Base-by-base conservation (phyloP, 768 basidiomycete genomes). In the Ramaria sp. region DNA sequence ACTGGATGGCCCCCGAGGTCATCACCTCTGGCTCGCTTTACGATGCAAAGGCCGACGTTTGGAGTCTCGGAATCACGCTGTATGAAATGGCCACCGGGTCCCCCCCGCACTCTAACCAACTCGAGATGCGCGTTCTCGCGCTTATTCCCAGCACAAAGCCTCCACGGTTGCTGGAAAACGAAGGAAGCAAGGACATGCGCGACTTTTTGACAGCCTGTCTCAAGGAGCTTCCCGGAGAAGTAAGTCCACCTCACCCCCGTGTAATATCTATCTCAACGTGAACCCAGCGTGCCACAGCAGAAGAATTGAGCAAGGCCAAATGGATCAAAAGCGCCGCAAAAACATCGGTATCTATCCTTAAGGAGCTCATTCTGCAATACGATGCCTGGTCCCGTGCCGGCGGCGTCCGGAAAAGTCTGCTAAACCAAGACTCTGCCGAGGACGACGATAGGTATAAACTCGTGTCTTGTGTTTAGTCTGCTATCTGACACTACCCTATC, bases 1-100 rank as follows among this genome's bases (percentile, higher is more conserved):
- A 96, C 65, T 98, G 95, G 95, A 99, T 99, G 96, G 96, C 96
- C 0, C 96, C 96, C 0, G 96, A 99, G 68, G 92, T 98, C 3
- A 89, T 95, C 15, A 88, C 91, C 59, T 76, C 78, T 9, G 83
- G 88, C 10, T 81, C 90, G n/a, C 76, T 83, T 41, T 98, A 99
- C 67, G 95, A 99, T 64, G 87, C 88, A 50, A 98, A 96, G 66
- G 96, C 95, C 2, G 96, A 99, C 63, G 91, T 99, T 41, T 98
- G 96, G 96, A 93, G 90, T 63, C 70, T 99, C 55, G 96, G 96
- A 5, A 94, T 99, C 64, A 86, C 94, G 69, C 76, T 95, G 18
- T 93, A 90, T 62, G 96, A 99, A 67, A 95, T 97, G 84, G 82
- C 85, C 61, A 93, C 90, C 64, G 96, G 96, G n/a, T 83, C 83